Base-by-base conservation (phyloP, 331 rosid genomes). In the Rhamnella rubrinervis region DNA sequence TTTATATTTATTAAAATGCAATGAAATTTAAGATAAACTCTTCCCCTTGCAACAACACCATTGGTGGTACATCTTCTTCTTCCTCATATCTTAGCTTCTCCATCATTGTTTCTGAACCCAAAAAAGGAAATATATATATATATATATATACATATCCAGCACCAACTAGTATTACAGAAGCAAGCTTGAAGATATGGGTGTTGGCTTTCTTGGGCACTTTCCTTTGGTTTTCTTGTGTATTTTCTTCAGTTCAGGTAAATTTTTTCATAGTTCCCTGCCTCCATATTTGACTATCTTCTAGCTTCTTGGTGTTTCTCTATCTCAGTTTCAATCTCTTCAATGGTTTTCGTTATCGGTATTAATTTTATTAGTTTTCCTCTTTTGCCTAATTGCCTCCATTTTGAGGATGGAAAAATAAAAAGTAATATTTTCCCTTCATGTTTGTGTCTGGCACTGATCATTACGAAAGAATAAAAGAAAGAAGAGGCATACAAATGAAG, bases 191-290 rank as follows among this genome's bases (percentile, higher is more conserved):
- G 87, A 70, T 64, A 91, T 91, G 96, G 85, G 75, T 70, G 59
- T 75, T 44, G 49, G 76, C 81, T 63, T 57, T 60, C 72, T 55
- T 39, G 70, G 83, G 78, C 74, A 66, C 74, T 77, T 85, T 35
- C 74, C 77, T 18, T 61, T 90, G 12, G 73, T 85, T 75, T 80
- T 73, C 81, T 35, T 80, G 65, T 84, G 62, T 63, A 63, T 88
- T 56, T 62, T 88, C 76, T 74, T 86, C 79, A 79, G 67, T 77
- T 82, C 96, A 85, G 96, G 96, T 92, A 68, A 88, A 61, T 70
- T 62, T 10, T 7, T 57, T 41, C 2, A 52, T 13, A 18, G 21
- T 51, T 62, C 31, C 20, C 20, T 65, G 46, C 65, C 59, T 66
- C 46, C 52, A n/a, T 57, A 31, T 57, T 26, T 18, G 23, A n/a